phyloP scores from a whole-genome alignment of 23 red algal genomes.

The Gracilaria gracilis region DNA sequence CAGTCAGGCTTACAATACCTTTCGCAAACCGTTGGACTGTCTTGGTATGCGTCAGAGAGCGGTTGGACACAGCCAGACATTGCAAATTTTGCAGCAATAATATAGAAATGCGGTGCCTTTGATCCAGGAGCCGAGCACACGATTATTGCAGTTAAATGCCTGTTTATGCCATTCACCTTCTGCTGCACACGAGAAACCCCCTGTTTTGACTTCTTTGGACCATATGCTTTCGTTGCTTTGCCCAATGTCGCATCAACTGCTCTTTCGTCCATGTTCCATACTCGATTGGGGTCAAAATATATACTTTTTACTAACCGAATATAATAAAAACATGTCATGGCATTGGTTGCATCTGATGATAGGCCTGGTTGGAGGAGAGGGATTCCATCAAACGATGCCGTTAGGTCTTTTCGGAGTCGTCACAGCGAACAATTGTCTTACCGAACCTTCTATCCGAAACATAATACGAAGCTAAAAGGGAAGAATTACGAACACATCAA shows the following conservation, averaged over 20 bases:
- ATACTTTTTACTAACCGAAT: too few relatives aligned
- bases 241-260: constrained; percentile 17
- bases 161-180: too few relatives aligned
- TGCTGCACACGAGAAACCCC: neutral
- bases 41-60: neutral
- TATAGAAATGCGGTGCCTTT: constrained; percentile 40
- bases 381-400: too few relatives aligned
- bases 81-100: constrained; percentile 13
- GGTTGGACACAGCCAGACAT: neutral
- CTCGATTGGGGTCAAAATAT: constrained; percentile 1
- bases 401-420: too few relatives aligned
- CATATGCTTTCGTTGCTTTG: constrained; percentile 3
- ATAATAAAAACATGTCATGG: too few relatives aligned
- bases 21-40: neutral
- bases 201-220: constrained; percentile 6
- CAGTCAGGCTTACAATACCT: neutral
- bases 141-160: neutral
- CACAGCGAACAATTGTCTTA: too few relatives aligned
- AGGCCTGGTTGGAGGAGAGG: too few relatives aligned
- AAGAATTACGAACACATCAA: too few relatives aligned
- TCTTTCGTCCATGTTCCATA: neutral
- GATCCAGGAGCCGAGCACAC: constrained; percentile 10
- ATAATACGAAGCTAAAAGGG: too few relatives aligned
- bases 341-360: too few relatives aligned
- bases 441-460: too few relatives aligned